phyloP scores from a whole-genome alignment of 179 eudicot species.

The Patellifolia procumbens region DNA sequence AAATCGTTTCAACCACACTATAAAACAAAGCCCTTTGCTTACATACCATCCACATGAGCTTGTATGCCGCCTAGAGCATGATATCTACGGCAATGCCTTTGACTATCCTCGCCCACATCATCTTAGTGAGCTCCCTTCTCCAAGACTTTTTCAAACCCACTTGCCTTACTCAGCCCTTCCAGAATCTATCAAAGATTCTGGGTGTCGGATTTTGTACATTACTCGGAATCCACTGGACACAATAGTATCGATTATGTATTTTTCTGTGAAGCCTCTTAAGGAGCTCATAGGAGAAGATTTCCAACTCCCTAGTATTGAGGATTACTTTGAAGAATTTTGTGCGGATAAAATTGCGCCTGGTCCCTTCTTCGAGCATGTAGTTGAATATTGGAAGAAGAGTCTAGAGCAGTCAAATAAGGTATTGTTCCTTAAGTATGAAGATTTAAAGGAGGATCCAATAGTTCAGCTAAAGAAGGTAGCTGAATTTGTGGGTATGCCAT shows the following conservation, averaged over 20 bases:
- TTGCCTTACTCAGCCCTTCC: neutral
- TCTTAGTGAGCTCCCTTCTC: neutral
- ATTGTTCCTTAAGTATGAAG: slow-evolving; percentile 3
- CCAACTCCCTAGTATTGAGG: neutral
- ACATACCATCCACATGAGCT: too few relatives aligned
- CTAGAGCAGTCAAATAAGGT: neutral
- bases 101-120: neutral
- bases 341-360: too few relatives aligned
- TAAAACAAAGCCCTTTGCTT: too few relatives aligned
- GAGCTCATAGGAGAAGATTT: neutral
- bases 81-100: too few relatives aligned
- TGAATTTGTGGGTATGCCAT: slow-evolving; percentile 9
- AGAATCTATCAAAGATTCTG: neutral
- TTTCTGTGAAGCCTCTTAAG: neutral
- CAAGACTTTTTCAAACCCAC: slow-evolving; percentile 9
- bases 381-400: too few relatives aligned
- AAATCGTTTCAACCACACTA: too few relatives aligned
- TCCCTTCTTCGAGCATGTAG: too few relatives aligned
- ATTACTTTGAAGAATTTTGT: neutral
- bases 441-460: neutral
- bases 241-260: neutral
- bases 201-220: slow-evolving; percentile 8
- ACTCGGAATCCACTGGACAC: neutral
- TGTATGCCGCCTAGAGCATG: too few relatives aligned
- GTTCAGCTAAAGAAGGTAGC: neutral